Evolutionary conservation across 768 basidiomycete species (phyloP).

Genomic region (Tricholomella constricta): DNA sequence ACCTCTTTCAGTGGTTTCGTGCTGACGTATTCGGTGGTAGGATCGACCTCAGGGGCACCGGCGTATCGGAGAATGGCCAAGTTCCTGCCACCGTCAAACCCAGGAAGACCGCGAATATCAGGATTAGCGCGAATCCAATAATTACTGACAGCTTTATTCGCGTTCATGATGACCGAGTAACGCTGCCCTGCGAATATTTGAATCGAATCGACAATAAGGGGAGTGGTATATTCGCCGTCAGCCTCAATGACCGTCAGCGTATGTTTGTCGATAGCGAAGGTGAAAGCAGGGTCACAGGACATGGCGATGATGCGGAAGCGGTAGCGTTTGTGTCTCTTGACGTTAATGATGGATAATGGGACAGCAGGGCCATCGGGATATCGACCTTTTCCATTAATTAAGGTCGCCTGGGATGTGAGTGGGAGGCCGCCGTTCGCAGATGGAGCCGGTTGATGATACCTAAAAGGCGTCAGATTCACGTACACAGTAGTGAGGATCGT

Average conservation of each 20-base stretch:
- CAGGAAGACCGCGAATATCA: conserved; percentile 16
- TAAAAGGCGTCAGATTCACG: conserved; percentile 1
- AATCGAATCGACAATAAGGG: conserved; percentile 38
- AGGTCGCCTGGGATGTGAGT: conserved; percentile 28
- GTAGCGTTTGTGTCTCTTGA: conserved; percentile 42
- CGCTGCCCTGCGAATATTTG: conserved; percentile 43
- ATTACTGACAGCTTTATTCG: conserved; percentile 44
- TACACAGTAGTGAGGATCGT: not conserved
- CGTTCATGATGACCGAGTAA: conserved; percentile 46
- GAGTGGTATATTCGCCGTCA: conserved; percentile 33
- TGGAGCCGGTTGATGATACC: conserved; percentile 27
- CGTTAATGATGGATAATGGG: conserved; percentile 39
- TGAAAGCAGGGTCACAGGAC: conserved; percentile 45
- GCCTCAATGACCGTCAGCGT: conserved; percentile 41
- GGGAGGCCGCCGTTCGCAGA: conserved; percentile 8
- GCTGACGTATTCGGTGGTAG: conserved; percentile 27
- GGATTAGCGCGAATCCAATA: conserved; percentile 56
- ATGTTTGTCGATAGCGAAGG: conserved; percentile 43
- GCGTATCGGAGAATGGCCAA: conserved; percentile 51
- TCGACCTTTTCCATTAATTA: conserved; percentile 51
- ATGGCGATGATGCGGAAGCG: conserved; percentile 52
- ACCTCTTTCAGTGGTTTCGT: conserved; percentile 31
- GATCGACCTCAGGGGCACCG: conserved; percentile 43
- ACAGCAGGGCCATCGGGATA: conserved; percentile 35
- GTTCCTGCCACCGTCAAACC: conserved; percentile 41